phyloP scores from a whole-genome alignment of 257 asterid genomes.

The Verbena officinalis region DNA sequence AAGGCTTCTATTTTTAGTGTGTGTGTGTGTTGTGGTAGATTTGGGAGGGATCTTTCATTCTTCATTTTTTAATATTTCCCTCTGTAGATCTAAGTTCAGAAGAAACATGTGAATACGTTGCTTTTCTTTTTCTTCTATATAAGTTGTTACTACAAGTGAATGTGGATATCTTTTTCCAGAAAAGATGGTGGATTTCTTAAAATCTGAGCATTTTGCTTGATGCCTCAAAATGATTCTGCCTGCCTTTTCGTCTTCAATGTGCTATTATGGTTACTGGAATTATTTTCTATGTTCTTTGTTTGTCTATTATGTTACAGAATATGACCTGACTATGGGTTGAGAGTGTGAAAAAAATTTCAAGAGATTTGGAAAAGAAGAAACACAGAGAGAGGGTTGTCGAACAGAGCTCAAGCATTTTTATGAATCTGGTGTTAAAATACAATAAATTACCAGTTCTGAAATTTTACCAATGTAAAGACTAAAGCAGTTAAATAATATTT shows the following conservation, averaged over 20 bases:
- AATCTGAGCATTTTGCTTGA: neutral
- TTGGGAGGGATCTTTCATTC: neutral
- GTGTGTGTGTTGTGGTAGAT: neutral
- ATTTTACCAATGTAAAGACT: neutral
- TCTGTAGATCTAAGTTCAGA: slow-evolving; percentile 36
- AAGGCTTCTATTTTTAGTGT: neutral
- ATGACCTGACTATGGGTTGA: slow-evolving; percentile 7
- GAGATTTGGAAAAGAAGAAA: neutral
- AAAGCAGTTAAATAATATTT: neutral
- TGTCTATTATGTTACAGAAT: neutral
- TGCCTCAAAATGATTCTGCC: slow-evolving; percentile 8
- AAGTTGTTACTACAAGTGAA: slow-evolving; percentile 3
- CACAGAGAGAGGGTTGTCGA: neutral
- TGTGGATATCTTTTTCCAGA: neutral
- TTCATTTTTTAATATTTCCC: no score
- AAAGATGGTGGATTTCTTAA: neutral
- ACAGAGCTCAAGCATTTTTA: neutral
- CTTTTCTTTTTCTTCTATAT: no score
- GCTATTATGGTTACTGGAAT: slow-evolving; percentile 3
- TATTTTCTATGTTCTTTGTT: neutral
- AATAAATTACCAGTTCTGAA: slow-evolving; percentile 4
- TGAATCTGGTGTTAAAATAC: neutral
- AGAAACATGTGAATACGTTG: slow-evolving; percentile 21
- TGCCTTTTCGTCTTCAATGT: neutral
- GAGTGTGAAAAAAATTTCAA: neutral